Evolutionary conservation across 805 yeast genomes (phyloP).

Genomic region (Starmerella cellae): DNA sequence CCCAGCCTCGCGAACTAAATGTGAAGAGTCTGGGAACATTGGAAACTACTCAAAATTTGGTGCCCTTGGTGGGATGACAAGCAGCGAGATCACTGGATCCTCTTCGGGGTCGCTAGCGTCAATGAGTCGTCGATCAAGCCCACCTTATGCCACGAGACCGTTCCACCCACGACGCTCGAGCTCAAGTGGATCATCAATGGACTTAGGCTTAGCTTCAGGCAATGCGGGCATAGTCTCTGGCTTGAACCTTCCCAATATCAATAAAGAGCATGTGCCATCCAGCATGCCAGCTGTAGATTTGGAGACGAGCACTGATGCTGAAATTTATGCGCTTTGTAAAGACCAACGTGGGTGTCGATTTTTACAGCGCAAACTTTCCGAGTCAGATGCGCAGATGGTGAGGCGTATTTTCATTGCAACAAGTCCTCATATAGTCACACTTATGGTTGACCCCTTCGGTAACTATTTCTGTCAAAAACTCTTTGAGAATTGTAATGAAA

Average conservation of each 20-base stretch:
- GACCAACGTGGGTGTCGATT: conserved; percentile 96
- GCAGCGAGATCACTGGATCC: not conserved
- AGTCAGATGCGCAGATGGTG: conserved; percentile 25
- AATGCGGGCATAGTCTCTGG: conserved; percentile 5
- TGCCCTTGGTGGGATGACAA: not conserved
- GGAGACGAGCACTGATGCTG: conserved; percentile 24
- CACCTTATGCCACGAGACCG: not conserved
- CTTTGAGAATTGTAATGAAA: conserved; percentile 57
- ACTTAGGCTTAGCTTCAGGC: too few species aligned
- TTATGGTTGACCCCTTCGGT: conserved; percentile 95
- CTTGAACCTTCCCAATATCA: too few species aligned
- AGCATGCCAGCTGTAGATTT: conserved; percentile 6
- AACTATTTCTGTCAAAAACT: conserved; percentile 86
- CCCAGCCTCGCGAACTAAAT: not conserved
- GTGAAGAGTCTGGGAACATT: not conserved
- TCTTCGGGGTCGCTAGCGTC: not conserved
- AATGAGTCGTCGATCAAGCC: not conserved
- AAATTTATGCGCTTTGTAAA: conserved; percentile 69
- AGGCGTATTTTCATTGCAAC: conserved; percentile 66
- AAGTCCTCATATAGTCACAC: conserved; percentile 59
- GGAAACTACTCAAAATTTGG: not conserved
- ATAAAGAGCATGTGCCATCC: not conserved
- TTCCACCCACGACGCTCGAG: conserved; percentile 10
- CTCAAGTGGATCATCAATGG: conserved; percentile 10
- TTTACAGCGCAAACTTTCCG: conserved; percentile 73